These are phyloP conservation scores for Pseudonitzschia delicatissima DNA, from an alignment of 108 stramenopile genomes.

Conservation along the genomic window DNA sequence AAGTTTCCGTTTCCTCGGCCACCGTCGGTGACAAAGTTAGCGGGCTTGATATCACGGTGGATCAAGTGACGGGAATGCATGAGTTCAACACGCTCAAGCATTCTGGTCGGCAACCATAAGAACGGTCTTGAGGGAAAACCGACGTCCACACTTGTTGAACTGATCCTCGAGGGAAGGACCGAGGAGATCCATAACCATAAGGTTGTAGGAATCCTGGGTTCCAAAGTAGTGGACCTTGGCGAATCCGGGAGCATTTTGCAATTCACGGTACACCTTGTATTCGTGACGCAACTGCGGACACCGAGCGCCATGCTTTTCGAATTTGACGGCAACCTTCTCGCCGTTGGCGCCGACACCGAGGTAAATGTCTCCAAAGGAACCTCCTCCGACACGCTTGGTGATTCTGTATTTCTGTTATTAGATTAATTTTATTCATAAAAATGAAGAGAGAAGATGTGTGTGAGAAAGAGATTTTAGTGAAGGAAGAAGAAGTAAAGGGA, in stretches of 20 bases:
- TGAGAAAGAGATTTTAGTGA: too few species aligned
- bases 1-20: slow-evolving; percentile 85
- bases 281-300: slow-evolving; percentile 99
- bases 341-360: slow-evolving; percentile 87
- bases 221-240: slow-evolving; percentile 98
- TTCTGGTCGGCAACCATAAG: slow-evolving; percentile 97
- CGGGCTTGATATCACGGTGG: slow-evolving; percentile 96
- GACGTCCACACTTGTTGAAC: slow-evolving; percentile 96
- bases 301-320: slow-evolving; percentile 86
- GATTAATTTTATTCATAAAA: too few species aligned
- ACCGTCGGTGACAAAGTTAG: slow-evolving; percentile 93
- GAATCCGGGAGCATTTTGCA: slow-evolving; percentile 93
- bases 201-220: slow-evolving; percentile 95
- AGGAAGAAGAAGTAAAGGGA: too few species aligned
- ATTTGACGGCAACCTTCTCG: slow-evolving; percentile 91
- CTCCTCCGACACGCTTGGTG: slow-evolving; percentile 97
- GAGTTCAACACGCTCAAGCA: slow-evolving; percentile 95
- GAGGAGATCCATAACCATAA: slow-evolving; percentile 99
- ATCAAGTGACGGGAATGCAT: slow-evolving; percentile 97
- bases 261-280: slow-evolving; percentile 99
- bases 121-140: slow-evolving; percentile 94
- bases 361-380: slow-evolving; percentile 99
- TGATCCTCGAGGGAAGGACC: slow-evolving; percentile 98
- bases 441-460: too few species aligned
- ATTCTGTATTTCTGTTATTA: slow-evolving; percentile 98